Percentiles rank a stretch among this genome's conserved stretches.
Conservation (phyloP, 2,329 filamentous ascomycete species). For the Madurella fahalii region DNA sequence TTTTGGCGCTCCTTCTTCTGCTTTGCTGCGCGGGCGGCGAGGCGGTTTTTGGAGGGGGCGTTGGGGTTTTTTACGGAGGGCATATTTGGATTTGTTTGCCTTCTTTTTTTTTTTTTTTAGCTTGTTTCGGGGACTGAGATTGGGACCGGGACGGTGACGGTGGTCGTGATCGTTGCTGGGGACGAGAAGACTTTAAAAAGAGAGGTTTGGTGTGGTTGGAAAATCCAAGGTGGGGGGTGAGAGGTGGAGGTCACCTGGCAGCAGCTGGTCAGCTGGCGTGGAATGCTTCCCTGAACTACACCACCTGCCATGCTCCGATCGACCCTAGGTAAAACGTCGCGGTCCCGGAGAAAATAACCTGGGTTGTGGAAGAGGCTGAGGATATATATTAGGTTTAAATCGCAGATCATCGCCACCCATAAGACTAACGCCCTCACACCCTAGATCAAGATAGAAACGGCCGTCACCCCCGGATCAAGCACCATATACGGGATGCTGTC, state of each 20-base stretch:
- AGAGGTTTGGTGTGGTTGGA: too few species aligned
- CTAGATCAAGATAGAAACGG: conserved; percentile 35
- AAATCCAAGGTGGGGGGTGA: neutral
- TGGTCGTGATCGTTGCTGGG: neutral
- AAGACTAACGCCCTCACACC: neutral
- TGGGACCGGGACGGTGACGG: neutral
- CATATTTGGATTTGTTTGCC: conserved; percentile 37
- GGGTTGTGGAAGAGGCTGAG: too few species aligned
- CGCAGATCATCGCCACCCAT: neutral
- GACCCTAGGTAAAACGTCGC: too few species aligned
- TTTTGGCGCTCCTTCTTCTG: conserved; percentile 43
- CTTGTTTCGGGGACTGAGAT: neutral
- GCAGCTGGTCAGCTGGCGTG: too few species aligned
- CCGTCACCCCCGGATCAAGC: conserved; percentile 35
- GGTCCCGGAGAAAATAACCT: too few species aligned
- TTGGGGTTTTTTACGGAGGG: conserved; percentile 57
- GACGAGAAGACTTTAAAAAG: too few species aligned
- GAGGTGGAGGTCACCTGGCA: too few species aligned
- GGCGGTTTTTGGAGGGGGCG: conserved; percentile 50
- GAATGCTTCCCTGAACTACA: too few species aligned
- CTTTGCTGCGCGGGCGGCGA: conserved; percentile 43
- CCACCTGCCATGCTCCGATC: too few species aligned
- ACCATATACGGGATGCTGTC: conserved; percentile 37
- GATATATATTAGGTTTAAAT: too few species aligned
- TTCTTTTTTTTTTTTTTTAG: neutral